Base-by-base conservation (phyloP, 1,139 yeast genomes). In the Hansenula anomala region DNA sequence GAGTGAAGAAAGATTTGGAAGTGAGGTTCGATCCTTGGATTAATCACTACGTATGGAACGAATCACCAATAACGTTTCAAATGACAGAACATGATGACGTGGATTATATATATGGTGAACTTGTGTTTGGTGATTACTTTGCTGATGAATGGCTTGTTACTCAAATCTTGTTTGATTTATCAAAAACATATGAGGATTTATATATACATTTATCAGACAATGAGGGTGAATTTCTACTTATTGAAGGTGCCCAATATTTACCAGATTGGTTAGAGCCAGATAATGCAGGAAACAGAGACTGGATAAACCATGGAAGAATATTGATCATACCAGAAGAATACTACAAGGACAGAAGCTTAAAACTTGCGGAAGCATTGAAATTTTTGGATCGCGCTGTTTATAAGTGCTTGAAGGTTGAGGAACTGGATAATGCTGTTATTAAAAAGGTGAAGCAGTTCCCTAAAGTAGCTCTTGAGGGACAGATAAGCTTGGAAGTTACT, bases 201-300 rank as follows among this genome's bases (percentile, higher is more conserved):
- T 74, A 60, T 49, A 61, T 78, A 10, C 76, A 73, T 39, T 46
- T 75, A 1, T 63, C 66, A 46, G 85, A 80, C 51, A 68, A 72
- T 1, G 81, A 74, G 36, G 76, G 78, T 4, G 88, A 81, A 44
- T 71, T 75, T 35, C 40, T 80, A 5, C 54, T 80, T 37, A 68
- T 74, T 11, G 78, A 75, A 41, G 66, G 72, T 4, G 64, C 71
- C 28, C 71, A 72, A 12, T 41, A 49, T 4, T 40, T 72, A 2
- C 78, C 77, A 0, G 63, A 60, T 2, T 71, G 76, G 71, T 47
- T 74, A 10, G 59, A 58, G 11, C 75, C 76, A 0, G 60, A 54
- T 6, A 56, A 56, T 25, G 60, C 73, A 0, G 49, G 55, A 10
- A 69, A 74, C 44, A 55, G 80, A 38, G 59, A 65, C 0, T 73